Conservation (phyloP, 306 rosid genomes). For the Fagus crenata region DNA sequence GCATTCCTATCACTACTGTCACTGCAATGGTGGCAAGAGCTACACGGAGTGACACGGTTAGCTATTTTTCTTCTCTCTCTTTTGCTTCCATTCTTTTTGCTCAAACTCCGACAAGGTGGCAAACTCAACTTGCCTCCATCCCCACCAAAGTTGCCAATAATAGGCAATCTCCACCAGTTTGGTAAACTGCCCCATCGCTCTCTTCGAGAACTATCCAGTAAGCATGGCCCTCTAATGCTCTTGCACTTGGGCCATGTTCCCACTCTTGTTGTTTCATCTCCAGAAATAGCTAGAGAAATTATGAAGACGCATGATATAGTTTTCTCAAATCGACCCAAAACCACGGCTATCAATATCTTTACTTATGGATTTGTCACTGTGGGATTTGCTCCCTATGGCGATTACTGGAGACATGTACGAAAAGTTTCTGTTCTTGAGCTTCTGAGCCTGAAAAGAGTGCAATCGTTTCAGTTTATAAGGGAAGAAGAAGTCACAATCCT, state of each 20-base stretch:
- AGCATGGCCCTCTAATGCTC: neutral
- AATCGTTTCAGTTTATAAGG: conserved; percentile 2
- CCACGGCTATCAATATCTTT: conserved; percentile 10
- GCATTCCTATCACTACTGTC: too few species aligned
- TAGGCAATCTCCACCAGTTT: neutral
- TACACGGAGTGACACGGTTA: too few species aligned
- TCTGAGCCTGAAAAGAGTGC: conserved; percentile 6
- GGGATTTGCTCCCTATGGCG: neutral
- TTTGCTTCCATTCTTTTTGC: too few species aligned
- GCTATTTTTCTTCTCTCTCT: too few species aligned
- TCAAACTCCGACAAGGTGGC: too few species aligned
- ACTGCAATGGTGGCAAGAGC: too few species aligned
- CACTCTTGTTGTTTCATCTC: conserved; percentile 32
- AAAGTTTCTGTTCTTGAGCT: conserved; percentile 21
- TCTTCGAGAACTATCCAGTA: neutral
- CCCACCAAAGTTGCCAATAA: neutral
- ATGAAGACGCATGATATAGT: conserved; percentile 27
- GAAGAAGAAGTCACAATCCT: conserved; percentile 13
- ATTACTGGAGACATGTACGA: conserved; percentile 23
- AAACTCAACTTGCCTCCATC: neutral
- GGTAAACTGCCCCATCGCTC: neutral
- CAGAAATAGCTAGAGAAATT: conserved; percentile 27
- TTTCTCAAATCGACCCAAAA: conserved; percentile 24
- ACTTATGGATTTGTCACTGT: conserved; percentile 22
- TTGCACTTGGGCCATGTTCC: conserved; percentile 4